Conservation (phyloP, 441 rosid species). For the Erodium chrysanthum region DNA sequence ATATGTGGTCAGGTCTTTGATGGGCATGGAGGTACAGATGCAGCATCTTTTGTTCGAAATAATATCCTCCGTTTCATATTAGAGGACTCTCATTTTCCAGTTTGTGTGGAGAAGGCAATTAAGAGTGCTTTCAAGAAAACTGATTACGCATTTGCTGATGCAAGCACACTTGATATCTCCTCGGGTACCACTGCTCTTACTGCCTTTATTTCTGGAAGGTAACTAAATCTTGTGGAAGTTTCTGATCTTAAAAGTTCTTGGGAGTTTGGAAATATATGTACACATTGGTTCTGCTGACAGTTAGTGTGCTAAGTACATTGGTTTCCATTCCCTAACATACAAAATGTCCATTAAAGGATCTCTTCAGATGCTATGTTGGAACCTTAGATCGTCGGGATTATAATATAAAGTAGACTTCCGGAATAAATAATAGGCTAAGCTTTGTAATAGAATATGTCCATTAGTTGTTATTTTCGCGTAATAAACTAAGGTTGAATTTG, state of each 20-base stretch:
- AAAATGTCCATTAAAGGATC: neutral
- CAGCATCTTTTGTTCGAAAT: constrained; percentile 38
- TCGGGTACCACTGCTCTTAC: constrained; percentile 51
- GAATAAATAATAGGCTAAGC: too few relatives aligned
- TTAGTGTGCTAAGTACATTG: neutral
- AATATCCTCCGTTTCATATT: constrained; percentile 40
- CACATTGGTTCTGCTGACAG: neutral
- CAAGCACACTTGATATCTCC: constrained; percentile 35
- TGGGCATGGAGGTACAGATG: constrained; percentile 71
- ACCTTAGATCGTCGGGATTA: neutral
- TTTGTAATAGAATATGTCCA: too few relatives aligned
- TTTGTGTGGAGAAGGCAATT: constrained; percentile 35
- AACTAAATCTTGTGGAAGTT: constrained; percentile 2
- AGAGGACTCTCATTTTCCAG: constrained; percentile 44
- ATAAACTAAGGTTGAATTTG: too few relatives aligned
- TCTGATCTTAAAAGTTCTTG: neutral
- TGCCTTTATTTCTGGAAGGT: constrained; percentile 50
- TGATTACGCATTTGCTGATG: constrained; percentile 47
- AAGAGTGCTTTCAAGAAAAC: constrained; percentile 38
- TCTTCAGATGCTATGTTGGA: neutral
- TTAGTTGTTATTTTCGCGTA: too few relatives aligned
- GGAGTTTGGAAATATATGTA: neutral
- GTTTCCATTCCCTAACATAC: neutral
- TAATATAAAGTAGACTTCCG: neutral
- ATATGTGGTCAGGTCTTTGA: constrained; percentile 24